These are phyloP conservation scores for Dothideomycetes sp. DNA, from an alignment of 2,329 filamentous ascomycete species.

Conservation along the genomic window DNA sequence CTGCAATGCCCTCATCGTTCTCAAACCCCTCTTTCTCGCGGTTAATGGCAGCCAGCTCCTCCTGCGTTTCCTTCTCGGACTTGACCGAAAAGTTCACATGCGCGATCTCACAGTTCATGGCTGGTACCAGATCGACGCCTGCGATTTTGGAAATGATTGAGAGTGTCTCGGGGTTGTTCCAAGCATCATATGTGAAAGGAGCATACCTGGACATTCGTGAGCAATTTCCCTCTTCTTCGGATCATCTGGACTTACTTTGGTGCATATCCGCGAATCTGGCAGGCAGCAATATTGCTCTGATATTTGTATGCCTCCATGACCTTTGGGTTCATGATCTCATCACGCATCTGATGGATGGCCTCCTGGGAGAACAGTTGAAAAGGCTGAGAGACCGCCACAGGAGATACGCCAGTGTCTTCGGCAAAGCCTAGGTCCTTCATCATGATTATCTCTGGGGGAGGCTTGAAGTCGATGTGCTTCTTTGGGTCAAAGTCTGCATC, in stretches of 20 bases:
- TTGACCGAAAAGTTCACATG: constrained; percentile 47
- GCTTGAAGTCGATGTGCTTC: constrained; percentile 44
- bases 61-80: constrained; percentile 34
- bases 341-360: constrained; percentile 50
- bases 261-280: constrained; percentile 44
- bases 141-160: constrained; percentile 45
- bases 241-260: constrained; percentile 38
- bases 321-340: constrained; percentile 48
- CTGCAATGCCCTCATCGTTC: constrained; percentile 31
- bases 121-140: constrained; percentile 46
- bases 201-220: constrained; percentile 39
- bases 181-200: constrained; percentile 53
- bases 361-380: constrained; percentile 53
- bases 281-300: constrained; percentile 48
- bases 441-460: constrained; percentile 40
- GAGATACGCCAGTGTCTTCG: constrained; percentile 47
- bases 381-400: constrained; percentile 52
- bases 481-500: constrained; percentile 38
- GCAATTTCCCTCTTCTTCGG: no score
- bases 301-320: constrained; percentile 47
- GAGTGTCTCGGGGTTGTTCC: constrained; percentile 46
- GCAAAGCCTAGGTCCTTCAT: constrained; percentile 52
- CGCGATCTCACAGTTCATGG: constrained; percentile 47
- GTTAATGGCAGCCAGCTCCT: constrained; percentile 29
- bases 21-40: constrained; percentile 26